Conservation (phyloP, 2,329 filamentous ascomycete genomes). For the Arthrobotrys iridis region DNA sequence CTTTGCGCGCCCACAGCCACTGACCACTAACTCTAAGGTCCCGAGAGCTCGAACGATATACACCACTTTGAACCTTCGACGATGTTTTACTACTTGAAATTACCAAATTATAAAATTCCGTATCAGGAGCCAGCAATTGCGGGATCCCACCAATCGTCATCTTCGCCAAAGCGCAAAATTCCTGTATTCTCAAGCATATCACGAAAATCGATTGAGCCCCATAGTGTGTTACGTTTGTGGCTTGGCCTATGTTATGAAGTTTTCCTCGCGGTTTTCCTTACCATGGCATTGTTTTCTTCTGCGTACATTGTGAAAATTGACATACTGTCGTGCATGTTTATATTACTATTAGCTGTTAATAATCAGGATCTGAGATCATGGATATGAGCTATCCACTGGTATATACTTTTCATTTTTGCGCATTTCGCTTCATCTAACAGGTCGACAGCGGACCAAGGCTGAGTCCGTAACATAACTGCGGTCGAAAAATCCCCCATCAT, state of each 20-base stretch:
- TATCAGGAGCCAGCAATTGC: conserved; percentile 24
- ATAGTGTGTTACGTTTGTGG: neutral
- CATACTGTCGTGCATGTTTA: conserved; percentile 13
- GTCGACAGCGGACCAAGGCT: too few relatives aligned
- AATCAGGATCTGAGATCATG: conserved; percentile 48
- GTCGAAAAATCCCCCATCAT: too few relatives aligned
- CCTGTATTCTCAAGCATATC: neutral
- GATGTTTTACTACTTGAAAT: conserved; percentile 35
- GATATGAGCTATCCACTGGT: conserved; percentile 27
- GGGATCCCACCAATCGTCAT: neutral
- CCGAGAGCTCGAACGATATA: neutral
- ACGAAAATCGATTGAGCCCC: conserved; percentile 9
- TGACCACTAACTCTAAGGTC: neutral
- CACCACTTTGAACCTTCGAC: conserved; percentile 32
- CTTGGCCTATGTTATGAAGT: neutral
- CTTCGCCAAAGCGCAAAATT: neutral
- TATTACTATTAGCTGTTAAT: conserved; percentile 23
- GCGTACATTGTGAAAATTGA: conserved; percentile 16
- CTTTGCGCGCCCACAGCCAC: conserved; percentile 9
- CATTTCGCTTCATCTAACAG: too few relatives aligned
- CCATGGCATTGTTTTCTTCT: conserved; percentile 1
- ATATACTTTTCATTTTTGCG: conserved; percentile 14
- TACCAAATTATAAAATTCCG: conserved; percentile 22
- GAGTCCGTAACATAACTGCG: neutral
- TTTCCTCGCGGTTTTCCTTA: neutral